Percentiles rank a stretch among this genome's conserved stretches.
These are phyloP conservation scores for Leishmania turanica DNA, from an alignment of 208 protist genomes.

Conservation along the genomic window DNA sequence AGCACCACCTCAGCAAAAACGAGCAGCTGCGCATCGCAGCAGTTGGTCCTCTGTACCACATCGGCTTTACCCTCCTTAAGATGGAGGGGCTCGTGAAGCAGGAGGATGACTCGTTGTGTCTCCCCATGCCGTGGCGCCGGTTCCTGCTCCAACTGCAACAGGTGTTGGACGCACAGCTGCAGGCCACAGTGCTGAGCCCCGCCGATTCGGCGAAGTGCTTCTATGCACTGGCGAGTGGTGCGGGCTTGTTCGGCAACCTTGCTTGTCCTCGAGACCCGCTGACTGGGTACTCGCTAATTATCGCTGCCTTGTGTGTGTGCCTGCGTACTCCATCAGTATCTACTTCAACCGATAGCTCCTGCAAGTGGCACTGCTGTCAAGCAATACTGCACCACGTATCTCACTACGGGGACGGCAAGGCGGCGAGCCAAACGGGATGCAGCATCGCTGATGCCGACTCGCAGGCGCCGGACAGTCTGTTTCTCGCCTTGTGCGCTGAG, in stretches of 20 bases:
- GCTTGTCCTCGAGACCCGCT: not conserved
- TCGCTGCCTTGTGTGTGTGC: conserved; percentile 22
- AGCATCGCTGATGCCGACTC: not conserved
- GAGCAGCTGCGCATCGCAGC: conserved; percentile 14
- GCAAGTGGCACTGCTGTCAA: conserved; percentile 22
- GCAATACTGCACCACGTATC: conserved; percentile 21
- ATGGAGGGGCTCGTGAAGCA: conserved; percentile 4
- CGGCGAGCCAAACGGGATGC: not conserved
- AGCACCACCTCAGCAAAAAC: conserved; percentile 11
- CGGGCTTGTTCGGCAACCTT: conserved; percentile 2
- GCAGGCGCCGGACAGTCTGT: conserved; percentile 2
- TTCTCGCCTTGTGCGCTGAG: conserved; percentile 5
- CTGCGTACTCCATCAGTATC: not conserved
- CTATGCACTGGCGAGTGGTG: conserved; percentile 12
- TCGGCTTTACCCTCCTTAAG: conserved; percentile 21
- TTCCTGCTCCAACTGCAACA: conserved; percentile 30
- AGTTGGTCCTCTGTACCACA: conserved; percentile 29
- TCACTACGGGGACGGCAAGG: conserved; percentile 11
- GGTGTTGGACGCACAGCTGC: conserved; percentile 16
- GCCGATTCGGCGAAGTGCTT: conserved; percentile 21
- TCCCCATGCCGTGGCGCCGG: conserved; percentile 22
- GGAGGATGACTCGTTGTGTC: not conserved
- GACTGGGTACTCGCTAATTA: conserved; percentile 14
- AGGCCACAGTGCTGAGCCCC: conserved; percentile 4
- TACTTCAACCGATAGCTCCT: too few relatives aligned